Base-by-base conservation (phyloP, 345 rosid species). In the Bretschneidera sinensis region DNA sequence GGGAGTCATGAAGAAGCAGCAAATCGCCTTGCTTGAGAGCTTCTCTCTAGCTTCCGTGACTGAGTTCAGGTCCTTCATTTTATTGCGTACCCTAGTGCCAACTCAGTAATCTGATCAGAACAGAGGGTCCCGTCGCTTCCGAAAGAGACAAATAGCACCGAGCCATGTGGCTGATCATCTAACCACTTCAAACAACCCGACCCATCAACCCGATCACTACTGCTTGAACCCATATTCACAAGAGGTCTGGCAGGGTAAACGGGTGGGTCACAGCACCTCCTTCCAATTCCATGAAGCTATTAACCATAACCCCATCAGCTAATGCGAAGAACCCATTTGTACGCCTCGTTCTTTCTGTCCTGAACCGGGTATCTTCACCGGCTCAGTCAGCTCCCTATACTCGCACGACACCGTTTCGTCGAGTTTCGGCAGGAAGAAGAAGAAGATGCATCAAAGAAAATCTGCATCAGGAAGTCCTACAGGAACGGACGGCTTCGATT, bases 91-190 rank as follows among this genome's bases (percentile, higher is more conserved):
- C 15, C 99, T 15, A 71, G 33, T 22, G 97, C 99, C 65, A 90
- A 69, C 75, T 94, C 99, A 0, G 51, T 71, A 19, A 86, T 55
- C 65, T 94, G 99, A 28, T 76, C 72, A 10, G 6, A 49, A 0
- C 86, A 80, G 21, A 94, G 82, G 61, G 89, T 82, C 77, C 99
- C 99, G 0, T 91, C 96, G 53, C 99, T 90, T 17, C 99, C 99
- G 35, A 94, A 94, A 0, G 96, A 90, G 0, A 91, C 96, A 55
- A 63, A 91, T 17, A 95, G 23, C 17, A 95, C 98, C 0, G 99
- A 91, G 18, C 94, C 89, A 7, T 33, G 78, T 15, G 99, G 96
- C 71, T 95, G 99, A 14, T 65, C 62, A 54, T 88, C 84, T 19
- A 95, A 53, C 99, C 99, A 95, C 59, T 68, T 80, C 16, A 95